Percentiles rank a stretch among this genome's conserved stretches.
Evolutionary conservation across 345 rosid genomes (phyloP).

Genomic region (Luvunga scandens): DNA sequence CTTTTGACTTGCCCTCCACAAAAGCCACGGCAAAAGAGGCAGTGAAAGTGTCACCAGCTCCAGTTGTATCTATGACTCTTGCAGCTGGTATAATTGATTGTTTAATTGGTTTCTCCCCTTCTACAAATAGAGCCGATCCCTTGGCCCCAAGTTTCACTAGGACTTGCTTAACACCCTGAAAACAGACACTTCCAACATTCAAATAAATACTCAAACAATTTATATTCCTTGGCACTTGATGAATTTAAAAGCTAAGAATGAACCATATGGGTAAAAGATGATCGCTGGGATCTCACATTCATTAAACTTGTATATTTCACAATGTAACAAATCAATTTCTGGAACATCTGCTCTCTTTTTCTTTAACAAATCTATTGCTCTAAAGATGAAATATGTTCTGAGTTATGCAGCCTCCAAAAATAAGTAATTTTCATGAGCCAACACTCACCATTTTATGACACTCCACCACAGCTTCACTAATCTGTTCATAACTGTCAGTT

Average conservation of each 20-base stretch:
- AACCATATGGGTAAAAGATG: not conserved
- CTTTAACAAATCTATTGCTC: not conserved
- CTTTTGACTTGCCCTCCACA: slow-evolving; percentile 75
- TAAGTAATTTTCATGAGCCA: not conserved
- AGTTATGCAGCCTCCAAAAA: not conserved
- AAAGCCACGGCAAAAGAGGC: slow-evolving; percentile 95
- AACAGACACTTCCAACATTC: not conserved
- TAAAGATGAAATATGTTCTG: not conserved
- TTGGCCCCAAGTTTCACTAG: slow-evolving; percentile 86
- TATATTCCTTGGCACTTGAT: not conserved
- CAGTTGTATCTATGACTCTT: slow-evolving; percentile 85
- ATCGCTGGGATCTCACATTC: not conserved
- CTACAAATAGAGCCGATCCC: slow-evolving; percentile 78
- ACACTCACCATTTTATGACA: slow-evolving; percentile 67
- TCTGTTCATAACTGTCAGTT: slow-evolving; percentile 70
- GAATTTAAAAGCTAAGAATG: not conserved
- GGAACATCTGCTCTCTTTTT: not conserved
- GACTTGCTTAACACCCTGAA: slow-evolving; percentile 84
- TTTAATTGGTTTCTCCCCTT: slow-evolving; percentile 65
- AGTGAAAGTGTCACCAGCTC: slow-evolving; percentile 97
- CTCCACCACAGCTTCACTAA: slow-evolving; percentile 57
- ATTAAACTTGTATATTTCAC: not conserved
- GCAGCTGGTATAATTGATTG: slow-evolving; percentile 73
- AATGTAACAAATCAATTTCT: too few species aligned
- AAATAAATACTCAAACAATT: not conserved